Base-by-base conservation (phyloP, 2,329 filamentous ascomycete genomes). In the Talaromyces marneffei region DNA sequence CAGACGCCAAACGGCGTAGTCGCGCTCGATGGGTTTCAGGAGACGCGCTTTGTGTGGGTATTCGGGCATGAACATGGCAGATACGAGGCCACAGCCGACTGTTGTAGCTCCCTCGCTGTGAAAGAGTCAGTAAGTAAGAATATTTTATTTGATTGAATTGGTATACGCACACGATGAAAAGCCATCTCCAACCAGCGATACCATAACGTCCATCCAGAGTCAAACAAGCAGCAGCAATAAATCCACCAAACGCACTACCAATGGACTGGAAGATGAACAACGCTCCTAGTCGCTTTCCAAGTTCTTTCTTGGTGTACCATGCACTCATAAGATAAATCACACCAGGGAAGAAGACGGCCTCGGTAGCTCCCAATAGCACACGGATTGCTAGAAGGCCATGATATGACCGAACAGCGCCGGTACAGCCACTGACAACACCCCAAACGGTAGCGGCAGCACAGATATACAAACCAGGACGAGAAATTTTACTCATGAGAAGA, bases 241-340 rank as follows among this genome's bases (percentile, higher is more conserved):
- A 77, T 61, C 77, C 76, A 8, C 74, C 71, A 64, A 77, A 75
- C 3, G 77, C 77, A 37, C 73, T 75, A 1, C 75, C 72, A 63
- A 80, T 68, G 54, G 69, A 71, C 29, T 75, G 77, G 58, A 78
- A 75, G 56, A 77, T 67, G 64, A 79, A 79, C 70, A 79, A 80
- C 16, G 74, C 70, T 12, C 73, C 44, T 10, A 44, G 18, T 25
- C 56, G 37, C 40, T 50, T 35, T 48, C 62, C 63, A 16, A 66
- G 61, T 64, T 70, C 66, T 61, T 57, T 37, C 14, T 67, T 59
- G 0, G 85, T 86, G 68, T 87, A 88, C 86, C 85, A 89, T 14
- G 85, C 88, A 65, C 83, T 86, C 27, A 90, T 80, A 3, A 89
- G 75, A 68, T 88, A 89, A 0, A 87, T 85, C 56, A 82, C 85